These are phyloP conservation scores for Medicago ruthenica DNA, from an alignment of 306 rosid species.

Conservation along the genomic window DNA sequence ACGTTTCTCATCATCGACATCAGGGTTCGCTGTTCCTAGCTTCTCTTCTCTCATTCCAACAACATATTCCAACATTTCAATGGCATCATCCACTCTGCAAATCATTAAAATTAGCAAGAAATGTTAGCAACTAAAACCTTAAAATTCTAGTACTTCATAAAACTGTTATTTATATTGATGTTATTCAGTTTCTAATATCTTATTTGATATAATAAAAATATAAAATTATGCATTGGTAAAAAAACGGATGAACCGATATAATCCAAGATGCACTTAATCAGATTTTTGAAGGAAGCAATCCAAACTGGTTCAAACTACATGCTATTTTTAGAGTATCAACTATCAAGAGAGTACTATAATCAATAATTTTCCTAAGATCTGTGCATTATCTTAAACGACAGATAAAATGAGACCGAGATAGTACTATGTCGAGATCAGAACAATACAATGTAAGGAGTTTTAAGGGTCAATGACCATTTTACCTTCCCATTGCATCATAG, in stretches of 20 bases:
- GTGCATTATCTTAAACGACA: too few relatives aligned
- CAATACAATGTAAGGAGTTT: not conserved
- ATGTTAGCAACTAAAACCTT: constrained; percentile 19
- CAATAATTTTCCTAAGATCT: too few relatives aligned
- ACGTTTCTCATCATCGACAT: constrained; percentile 78
- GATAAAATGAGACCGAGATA: not conserved
- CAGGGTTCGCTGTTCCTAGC: constrained; percentile 86
- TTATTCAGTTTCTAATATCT: not conserved
- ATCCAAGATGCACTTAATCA: not conserved
- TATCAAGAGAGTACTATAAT: too few relatives aligned
- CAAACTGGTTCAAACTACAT: too few relatives aligned
- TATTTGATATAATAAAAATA: not conserved
- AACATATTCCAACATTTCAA: constrained; percentile 73
- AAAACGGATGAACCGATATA: not conserved
- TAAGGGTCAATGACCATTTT: constrained; percentile 27
- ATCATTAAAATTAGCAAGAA: constrained; percentile 32
- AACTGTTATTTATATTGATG: not conserved
- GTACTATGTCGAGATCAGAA: constrained; percentile 8
- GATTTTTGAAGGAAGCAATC: too few relatives aligned
- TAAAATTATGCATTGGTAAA: not conserved
- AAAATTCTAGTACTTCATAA: constrained; percentile 6
- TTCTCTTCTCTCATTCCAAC: constrained; percentile 93
- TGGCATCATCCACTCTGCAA: constrained; percentile 80
- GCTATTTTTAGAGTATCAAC: too few relatives aligned
- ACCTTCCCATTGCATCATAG: constrained; percentile 97